phyloP scores from a whole-genome alignment of 257 asterid species.

The Nicotiana sylvestris region DNA sequence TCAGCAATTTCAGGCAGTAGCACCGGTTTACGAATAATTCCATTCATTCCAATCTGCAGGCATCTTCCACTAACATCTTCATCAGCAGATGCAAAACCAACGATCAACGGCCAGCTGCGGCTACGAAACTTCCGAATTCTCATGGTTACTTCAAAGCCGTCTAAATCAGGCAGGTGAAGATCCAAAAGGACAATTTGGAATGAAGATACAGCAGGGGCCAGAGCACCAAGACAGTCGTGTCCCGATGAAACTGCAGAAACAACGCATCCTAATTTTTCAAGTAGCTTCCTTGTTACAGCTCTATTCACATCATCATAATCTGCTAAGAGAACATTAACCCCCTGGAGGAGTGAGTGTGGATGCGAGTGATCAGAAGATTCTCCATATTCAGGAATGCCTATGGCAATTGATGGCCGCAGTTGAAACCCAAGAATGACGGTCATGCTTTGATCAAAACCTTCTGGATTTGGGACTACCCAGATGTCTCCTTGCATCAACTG shows the following conservation, averaged over 20 bases:
- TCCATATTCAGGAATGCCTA: slow-evolving; percentile 51
- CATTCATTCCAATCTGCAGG: slow-evolving; percentile 69
- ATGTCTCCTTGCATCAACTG: slow-evolving; percentile 99
- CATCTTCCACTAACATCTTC: slow-evolving; percentile 52
- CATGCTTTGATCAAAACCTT: slow-evolving; percentile 77
- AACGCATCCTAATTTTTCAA: slow-evolving; percentile 78
- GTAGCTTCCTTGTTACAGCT: slow-evolving; percentile 72
- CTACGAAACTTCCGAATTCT: slow-evolving; percentile 75
- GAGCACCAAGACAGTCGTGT: slow-evolving; percentile 60
- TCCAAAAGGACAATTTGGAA: slow-evolving; percentile 70
- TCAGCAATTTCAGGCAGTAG: slow-evolving; percentile 57
- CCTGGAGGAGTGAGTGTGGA: slow-evolving; percentile 56
- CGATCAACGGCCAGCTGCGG: slow-evolving; percentile 73
- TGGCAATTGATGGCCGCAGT: slow-evolving; percentile 40
- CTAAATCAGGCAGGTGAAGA: slow-evolving; percentile 82
- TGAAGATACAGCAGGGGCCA: slow-evolving; percentile 49
- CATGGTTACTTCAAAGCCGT: slow-evolving; percentile 67
- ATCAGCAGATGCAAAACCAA: slow-evolving; percentile 60
- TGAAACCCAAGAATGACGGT: slow-evolving; percentile 73
- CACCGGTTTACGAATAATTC: slow-evolving; percentile 70
- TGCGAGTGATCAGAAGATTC: slow-evolving; percentile 45
- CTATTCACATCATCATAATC: slow-evolving; percentile 75
- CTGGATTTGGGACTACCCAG: slow-evolving; percentile 66
- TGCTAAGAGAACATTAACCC: slow-evolving; percentile 73
- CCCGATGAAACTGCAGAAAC: slow-evolving; percentile 79